These are phyloP conservation scores for Silene noctiflora DNA, from an alignment of 179 eudicot genomes.

Conservation along the genomic window DNA sequence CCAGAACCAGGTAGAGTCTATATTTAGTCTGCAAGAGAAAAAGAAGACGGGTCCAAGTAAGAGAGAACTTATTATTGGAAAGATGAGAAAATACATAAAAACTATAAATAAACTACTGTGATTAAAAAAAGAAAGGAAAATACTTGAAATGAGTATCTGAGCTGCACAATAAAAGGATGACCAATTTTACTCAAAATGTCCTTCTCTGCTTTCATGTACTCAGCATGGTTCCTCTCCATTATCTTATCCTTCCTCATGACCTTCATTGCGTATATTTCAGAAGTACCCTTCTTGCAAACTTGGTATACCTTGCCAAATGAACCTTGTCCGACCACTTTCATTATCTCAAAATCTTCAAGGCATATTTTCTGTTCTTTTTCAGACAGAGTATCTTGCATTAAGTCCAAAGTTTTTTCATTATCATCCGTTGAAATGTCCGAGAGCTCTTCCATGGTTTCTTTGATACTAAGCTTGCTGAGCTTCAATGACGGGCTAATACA, in stretches of 20 bases:
- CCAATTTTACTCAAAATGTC: constrained; percentile 78
- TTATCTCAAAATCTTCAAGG: constrained; percentile 75
- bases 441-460: constrained; percentile 35
- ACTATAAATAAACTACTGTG: background rate
- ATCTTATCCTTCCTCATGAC: constrained; percentile 93
- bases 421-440: constrained; percentile 32
- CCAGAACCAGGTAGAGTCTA: constrained; percentile 80
- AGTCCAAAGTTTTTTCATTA: constrained; percentile 22
- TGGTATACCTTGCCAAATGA: constrained; percentile 92
- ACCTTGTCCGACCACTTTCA: constrained; percentile 86
- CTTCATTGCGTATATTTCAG: constrained; percentile 91
- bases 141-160: constrained; percentile 91
- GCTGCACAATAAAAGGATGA: constrained; percentile 87
- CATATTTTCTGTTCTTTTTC: constrained; percentile 39
- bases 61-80: background rate
- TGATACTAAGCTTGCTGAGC: constrained; percentile 55
- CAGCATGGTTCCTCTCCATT: constrained; percentile 91
- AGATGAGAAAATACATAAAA: too few species aligned
- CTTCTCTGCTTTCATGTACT: constrained; percentile 88
- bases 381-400: constrained; percentile 31
- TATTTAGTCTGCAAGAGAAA: constrained; percentile 70
- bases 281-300: constrained; percentile 67
- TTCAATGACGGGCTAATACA: constrained; percentile 57
- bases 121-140: constrained; percentile 12
- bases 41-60: constrained; percentile 2